These are phyloP conservation scores for Boletellus emodensis DNA, from an alignment of 768 basidiomycete genomes.

Conservation along the genomic window DNA sequence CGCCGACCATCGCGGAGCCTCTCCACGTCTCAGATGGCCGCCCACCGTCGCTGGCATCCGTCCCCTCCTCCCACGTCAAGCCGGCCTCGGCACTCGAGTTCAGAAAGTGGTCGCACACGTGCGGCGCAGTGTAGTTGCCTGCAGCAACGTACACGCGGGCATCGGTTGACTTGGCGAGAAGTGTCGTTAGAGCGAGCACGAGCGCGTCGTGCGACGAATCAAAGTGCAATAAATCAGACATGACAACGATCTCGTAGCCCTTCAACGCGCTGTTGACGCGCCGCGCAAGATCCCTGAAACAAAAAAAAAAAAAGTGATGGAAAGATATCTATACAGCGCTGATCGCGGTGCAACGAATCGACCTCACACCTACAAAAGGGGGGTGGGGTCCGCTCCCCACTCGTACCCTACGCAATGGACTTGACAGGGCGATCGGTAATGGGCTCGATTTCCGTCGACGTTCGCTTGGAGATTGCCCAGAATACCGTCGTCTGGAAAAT, in stretches of 20 bases:
- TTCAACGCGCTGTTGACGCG: slow-evolving; percentile 11
- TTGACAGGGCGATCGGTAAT: slow-evolving; percentile 36
- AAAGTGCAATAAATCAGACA: slow-evolving; percentile 74
- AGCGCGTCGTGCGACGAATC: slow-evolving; percentile 55
- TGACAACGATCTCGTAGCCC: slow-evolving; percentile 56
- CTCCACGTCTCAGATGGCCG: slow-evolving; percentile 35
- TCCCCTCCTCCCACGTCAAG: slow-evolving; percentile 45
- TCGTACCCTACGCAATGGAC: slow-evolving; percentile 53
- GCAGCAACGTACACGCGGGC: slow-evolving; percentile 57
- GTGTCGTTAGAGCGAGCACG: slow-evolving; percentile 43
- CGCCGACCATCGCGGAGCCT: slow-evolving; percentile 44
- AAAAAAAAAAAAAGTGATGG: no score
- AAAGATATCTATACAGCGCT: background rate
- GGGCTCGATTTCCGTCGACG: slow-evolving; percentile 43
- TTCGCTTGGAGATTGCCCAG: slow-evolving; percentile 54
- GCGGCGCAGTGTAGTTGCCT: slow-evolving; percentile 55
- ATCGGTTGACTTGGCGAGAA: slow-evolving; percentile 41
- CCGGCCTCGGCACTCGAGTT: slow-evolving; percentile 36
- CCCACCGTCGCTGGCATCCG: background rate
- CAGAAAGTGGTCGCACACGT: slow-evolving; percentile 55
- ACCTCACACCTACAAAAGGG: slow-evolving; percentile 43
- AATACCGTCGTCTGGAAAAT: slow-evolving; percentile 65
- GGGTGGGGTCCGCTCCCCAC: slow-evolving; percentile 54
- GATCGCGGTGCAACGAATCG: background rate
- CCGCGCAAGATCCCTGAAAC: slow-evolving; percentile 13